phyloP scores from a whole-genome alignment of 257 asterid species.

The Solanum medicagineum region DNA sequence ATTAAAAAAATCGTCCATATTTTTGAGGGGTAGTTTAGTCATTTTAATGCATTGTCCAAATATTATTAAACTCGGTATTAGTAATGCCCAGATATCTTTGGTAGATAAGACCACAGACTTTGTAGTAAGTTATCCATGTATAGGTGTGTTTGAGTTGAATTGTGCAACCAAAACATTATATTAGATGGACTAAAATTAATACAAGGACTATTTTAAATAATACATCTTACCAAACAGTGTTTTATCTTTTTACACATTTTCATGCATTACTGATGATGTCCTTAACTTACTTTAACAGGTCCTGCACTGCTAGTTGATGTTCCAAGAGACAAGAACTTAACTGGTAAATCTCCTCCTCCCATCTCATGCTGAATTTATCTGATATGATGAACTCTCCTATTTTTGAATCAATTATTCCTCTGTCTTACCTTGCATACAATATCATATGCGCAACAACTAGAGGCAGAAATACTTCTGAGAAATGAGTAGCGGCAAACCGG shows the following conservation, averaged over 20 bases:
- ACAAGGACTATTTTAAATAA: too few species aligned
- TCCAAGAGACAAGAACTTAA: constrained; percentile 76
- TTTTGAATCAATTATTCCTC: background rate
- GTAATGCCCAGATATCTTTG: too few species aligned
- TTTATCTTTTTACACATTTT: background rate
- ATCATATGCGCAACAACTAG: background rate
- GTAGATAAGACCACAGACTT: too few species aligned
- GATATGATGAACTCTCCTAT: background rate
- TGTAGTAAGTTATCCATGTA: too few species aligned
- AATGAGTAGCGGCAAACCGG: background rate
- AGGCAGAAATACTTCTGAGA: background rate
- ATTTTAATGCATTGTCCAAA: too few species aligned
- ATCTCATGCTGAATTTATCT: background rate
- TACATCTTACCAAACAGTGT: background rate
- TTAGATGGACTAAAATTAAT: too few species aligned
- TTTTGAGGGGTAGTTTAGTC: too few species aligned
- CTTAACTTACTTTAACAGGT: constrained; percentile 33
- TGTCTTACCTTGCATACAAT: background rate
- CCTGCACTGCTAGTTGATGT: constrained; percentile 77
- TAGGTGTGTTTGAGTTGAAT: too few species aligned
- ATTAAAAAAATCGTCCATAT: too few species aligned
- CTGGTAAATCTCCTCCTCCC: constrained; percentile 33
- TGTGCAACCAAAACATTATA: too few species aligned
- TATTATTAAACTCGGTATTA: too few species aligned
- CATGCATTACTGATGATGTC: background rate